These are phyloP conservation scores for Huntiella decipiens DNA, from an alignment of 2,329 filamentous ascomycete species.

Conservation along the genomic window DNA sequence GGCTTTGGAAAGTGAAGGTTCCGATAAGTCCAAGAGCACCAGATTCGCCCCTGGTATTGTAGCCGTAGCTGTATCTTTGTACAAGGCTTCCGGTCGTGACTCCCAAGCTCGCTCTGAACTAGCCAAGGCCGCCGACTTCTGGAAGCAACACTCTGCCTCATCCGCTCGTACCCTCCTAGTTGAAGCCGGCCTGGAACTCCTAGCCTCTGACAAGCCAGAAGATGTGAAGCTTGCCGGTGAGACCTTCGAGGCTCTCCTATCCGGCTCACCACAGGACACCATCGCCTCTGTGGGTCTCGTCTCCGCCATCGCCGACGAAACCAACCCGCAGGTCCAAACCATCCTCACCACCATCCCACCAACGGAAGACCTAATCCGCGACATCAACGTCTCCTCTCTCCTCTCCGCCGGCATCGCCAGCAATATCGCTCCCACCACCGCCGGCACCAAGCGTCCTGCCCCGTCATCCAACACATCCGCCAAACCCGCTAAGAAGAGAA, in stretches of 20 bases:
- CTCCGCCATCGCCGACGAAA: constrained; percentile 51
- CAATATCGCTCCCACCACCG: constrained; percentile 19
- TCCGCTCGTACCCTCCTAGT: constrained; percentile 47
- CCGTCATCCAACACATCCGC: constrained; percentile 13
- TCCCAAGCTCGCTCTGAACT: constrained; percentile 54
- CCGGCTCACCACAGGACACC: constrained; percentile 45
- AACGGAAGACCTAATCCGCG: constrained; percentile 39
- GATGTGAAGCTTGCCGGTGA: constrained; percentile 53
- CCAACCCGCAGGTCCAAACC: constrained; percentile 35
- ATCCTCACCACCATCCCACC: constrained; percentile 40
- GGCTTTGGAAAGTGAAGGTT: constrained; percentile 42
- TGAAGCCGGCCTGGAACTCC: constrained; percentile 65
- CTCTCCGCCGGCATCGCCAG: constrained; percentile 43
- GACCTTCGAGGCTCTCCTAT: constrained; percentile 58
- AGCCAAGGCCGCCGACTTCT: constrained; percentile 61
- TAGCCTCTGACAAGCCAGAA: constrained; percentile 50
- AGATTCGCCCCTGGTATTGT: constrained; percentile 74
- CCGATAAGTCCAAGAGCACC: constrained; percentile 40
- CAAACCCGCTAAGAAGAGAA: constrained; percentile 33
- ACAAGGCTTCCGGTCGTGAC: constrained; percentile 56
- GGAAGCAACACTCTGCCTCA: constrained; percentile 39
- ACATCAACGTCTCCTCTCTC: constrained; percentile 42
- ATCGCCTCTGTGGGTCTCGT: constrained; percentile 67
- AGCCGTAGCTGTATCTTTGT: constrained; percentile 60
- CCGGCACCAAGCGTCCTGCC: constrained; percentile 30